Base-by-base conservation (phyloP, 345 rosid genomes). In the Rhizophora mangle region DNA sequence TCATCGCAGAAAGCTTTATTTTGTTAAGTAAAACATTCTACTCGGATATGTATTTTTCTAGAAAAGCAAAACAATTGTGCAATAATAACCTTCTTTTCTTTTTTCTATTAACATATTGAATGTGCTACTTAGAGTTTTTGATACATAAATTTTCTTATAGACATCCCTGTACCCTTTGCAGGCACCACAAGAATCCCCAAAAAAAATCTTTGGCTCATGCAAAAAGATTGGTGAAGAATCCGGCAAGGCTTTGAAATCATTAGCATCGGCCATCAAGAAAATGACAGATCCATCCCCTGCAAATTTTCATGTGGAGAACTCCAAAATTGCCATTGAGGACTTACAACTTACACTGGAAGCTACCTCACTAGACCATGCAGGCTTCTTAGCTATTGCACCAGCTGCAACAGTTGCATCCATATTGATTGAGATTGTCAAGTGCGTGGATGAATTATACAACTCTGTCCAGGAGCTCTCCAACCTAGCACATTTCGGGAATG, bases 401-500 rank as follows among this genome's bases (percentile, higher is more conserved):
- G 85, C 75, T 34, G 72, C 76, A 7, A 76, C 80, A 30, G 76
- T 67, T 20, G 80, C 75, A 62, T 76, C 72, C 19, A 71, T 69
- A 60, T 54, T 75, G 51, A 53, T 59, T 11, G 69, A 76, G 72
- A 67, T 72, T 0, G 80, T 76, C 11, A 32, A 62, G 26, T 61
- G 72, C 34, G 76, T 76, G 16, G 80, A 76, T 21, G 55, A 67
- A 26, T 39, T 71, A 30, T 27, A 54, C 39, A 72, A 71, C 20
- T 47, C 76, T 6, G 76, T 76, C 10, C 37, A 67, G n/a, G 76
- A 67, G 55, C 80, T 76, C 8, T 65, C 72, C 20, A 67, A 46
- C 18, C 55, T 60, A 30, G 76, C 73, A 26, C 72, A 68, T 53
- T 72, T 77, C 69, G 72, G 64, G 69, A 24, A 21, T 27, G 58